Conservation (phyloP, 441 rosid species). For the Pelargonium myrrhifolium region DNA sequence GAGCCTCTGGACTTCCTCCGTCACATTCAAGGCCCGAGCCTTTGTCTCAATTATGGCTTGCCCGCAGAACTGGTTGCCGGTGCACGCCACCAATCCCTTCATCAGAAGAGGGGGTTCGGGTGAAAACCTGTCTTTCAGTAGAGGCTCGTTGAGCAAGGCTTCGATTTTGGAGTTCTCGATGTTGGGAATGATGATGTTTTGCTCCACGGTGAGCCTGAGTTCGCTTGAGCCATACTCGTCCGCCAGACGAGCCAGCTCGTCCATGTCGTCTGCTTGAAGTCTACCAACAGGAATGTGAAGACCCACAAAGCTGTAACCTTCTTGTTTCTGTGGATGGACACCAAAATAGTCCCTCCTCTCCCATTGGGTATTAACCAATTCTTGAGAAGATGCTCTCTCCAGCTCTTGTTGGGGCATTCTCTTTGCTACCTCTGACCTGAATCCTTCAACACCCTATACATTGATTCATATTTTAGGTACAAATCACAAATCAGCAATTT, state of each 20-base stretch:
- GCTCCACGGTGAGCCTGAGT: conserved; percentile 83
- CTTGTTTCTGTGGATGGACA: conserved; percentile 76
- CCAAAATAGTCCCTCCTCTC: conserved; percentile 74
- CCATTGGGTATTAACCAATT: conserved; percentile 65
- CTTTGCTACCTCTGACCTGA: conserved; percentile 63
- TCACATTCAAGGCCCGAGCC: conserved; percentile 73
- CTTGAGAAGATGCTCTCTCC: conserved; percentile 58
- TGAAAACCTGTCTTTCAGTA: conserved; percentile 47
- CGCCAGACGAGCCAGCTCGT: conserved; percentile 66
- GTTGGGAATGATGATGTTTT: conserved; percentile 79
- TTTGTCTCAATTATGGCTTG: conserved; percentile 93
- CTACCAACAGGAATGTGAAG: conserved; percentile 84
- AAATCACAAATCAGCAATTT: background rate
- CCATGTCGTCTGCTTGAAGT: conserved; percentile 86
- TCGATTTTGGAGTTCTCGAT: conserved; percentile 61
- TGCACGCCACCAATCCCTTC: conserved; percentile 87
- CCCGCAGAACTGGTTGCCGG: conserved; percentile 88
- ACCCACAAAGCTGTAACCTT: conserved; percentile 72
- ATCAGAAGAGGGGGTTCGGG: conserved; percentile 74
- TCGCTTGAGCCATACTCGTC: conserved; percentile 77
- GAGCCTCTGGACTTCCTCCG: conserved; percentile 70
- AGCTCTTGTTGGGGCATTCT: conserved; percentile 60
- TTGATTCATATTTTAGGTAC: background rate
- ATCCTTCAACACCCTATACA: conserved; percentile 73
- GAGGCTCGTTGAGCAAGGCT: conserved; percentile 59